Base-by-base conservation (phyloP, 306 rosid species). In the Quercus suber region DNA sequence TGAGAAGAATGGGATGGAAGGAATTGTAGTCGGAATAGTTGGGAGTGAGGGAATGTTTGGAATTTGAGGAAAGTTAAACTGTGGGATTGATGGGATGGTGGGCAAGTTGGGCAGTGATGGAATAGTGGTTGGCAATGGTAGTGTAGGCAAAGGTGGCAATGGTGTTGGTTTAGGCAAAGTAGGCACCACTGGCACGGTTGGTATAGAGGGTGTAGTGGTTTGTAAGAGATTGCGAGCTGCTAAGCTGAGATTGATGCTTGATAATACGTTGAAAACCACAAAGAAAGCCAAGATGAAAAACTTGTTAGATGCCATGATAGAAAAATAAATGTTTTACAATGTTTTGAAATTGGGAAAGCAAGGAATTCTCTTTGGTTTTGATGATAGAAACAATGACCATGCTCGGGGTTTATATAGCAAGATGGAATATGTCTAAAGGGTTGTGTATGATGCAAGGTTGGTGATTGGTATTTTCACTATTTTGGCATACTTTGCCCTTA, bases 161-260 rank as follows among this genome's bases (percentile, higher is more conserved):
- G 79, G 64, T 55, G 73, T 79, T 55, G 87, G 83, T 11, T 71
- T 14, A 2, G 81, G 86, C 67, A 84, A 65, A 19, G 67, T 80
- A 75, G 82, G 19, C 27, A 67, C 3, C 14, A 19, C n/a, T 1
- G 72, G 71, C 41, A 65, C 9, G 1, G 19, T 64, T 64, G 71
- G 71, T 2, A n/a, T 12, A n/a, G 57, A 20, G 12, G 74, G 79
- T 35, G 77, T 17, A 14, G 73, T 75, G 65, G 88, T 67, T 51
- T 81, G 88, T 68, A 85, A 25, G 6, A 85, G 86, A 53, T 74
- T 58, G 58, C 88, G 81, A 71, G 82, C 84, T 49, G 69, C 88
- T 17, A 57, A 45, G 79, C 55, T 59, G 27, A 58, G 58, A 52
- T 19, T 70, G 74, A 73, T 76, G 86, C 45, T 70, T 75, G 68